phyloP scores from a whole-genome alignment of 495 filamentous ascomycete genomes.

The Podospora conica region DNA sequence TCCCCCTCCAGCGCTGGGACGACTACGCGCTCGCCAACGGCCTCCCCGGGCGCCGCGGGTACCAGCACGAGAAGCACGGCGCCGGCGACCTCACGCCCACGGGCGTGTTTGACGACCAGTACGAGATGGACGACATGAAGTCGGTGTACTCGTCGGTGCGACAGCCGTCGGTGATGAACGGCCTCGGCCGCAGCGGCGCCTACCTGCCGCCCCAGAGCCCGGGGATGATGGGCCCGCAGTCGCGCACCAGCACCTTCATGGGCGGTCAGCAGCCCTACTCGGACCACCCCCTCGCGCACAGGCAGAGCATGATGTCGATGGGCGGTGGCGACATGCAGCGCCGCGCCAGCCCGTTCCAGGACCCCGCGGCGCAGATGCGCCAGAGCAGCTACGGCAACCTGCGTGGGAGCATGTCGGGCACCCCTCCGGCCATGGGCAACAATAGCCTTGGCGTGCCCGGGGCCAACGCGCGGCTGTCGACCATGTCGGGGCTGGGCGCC shows the following conservation, averaged over 20 bases:
- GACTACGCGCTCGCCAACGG: constrained; percentile 91
- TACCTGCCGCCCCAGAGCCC: constrained; percentile 82
- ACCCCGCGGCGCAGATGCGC: constrained; percentile 29
- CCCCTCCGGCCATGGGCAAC: constrained; percentile 42
- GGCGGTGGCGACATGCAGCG: constrained; percentile 37
- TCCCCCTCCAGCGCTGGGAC: constrained; percentile 94
- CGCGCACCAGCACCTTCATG: constrained; percentile 32
- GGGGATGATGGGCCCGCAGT: constrained; percentile 44
- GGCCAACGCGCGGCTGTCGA: constrained; percentile 34
- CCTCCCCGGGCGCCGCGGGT: constrained; percentile 83
- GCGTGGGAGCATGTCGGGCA: constrained; percentile 33
- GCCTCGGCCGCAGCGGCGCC: constrained; percentile 62
- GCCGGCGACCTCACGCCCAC: constrained; percentile 27
- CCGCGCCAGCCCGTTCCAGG: constrained; percentile 45
- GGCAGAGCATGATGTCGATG: constrained; percentile 48
- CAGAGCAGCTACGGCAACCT: constrained; percentile 23
- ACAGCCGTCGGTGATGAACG: constrained; percentile 86
- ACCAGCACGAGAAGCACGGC: constrained; percentile 57
- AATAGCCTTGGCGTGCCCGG: constrained; percentile 16
- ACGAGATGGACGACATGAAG: constrained; percentile 97
- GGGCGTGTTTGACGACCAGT: constrained; percentile 59
- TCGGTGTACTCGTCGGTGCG: constrained; percentile 92
- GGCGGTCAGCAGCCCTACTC: constrained; percentile 26
- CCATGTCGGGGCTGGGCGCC: constrained; percentile 30
- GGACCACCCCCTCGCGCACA: constrained; percentile 36